phyloP scores from a whole-genome alignment of 106 monocot species.

The Hemerocallis citrina region DNA sequence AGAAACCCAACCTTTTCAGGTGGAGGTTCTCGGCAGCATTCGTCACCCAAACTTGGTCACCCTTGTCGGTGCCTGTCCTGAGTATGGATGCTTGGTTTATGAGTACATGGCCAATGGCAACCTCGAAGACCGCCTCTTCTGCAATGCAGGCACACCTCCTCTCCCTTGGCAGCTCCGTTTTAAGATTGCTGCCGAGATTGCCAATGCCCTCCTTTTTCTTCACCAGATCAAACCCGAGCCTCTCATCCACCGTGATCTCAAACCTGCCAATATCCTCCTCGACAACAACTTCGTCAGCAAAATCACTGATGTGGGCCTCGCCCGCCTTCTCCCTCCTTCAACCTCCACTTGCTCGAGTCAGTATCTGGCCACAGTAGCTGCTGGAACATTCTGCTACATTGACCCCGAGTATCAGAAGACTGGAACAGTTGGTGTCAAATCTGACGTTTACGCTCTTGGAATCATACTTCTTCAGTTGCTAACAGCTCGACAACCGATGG shows the following conservation, averaged over 20 bases:
- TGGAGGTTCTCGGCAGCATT: conserved; percentile 58
- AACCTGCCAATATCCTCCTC: conserved; percentile 60
- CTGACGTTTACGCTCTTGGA: conserved; percentile 56
- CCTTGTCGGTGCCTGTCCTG: conserved; percentile 63
- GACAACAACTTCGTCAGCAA: conserved; percentile 55
- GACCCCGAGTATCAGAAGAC: conserved; percentile 76
- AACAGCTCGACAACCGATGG: conserved; percentile 44
- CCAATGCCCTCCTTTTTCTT: conserved; percentile 47
- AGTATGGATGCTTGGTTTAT: conserved; percentile 61
- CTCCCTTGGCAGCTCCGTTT: conserved; percentile 57
- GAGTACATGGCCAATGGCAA: conserved; percentile 63
- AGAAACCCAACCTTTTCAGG: no score
- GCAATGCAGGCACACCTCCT: conserved; percentile 15
- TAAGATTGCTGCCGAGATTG: conserved; percentile 55
- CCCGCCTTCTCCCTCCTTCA: conserved; percentile 30
- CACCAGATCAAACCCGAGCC: conserved; percentile 68
- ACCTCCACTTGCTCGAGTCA: not conserved
- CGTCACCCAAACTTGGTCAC: conserved; percentile 67
- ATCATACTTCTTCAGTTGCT: conserved; percentile 56
- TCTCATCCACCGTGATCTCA: conserved; percentile 59
- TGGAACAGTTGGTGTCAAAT: conserved; percentile 49
- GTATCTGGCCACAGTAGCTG: conserved; percentile 45
- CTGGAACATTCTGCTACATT: conserved; percentile 68
- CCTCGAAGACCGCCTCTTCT: conserved; percentile 58
- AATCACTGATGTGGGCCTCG: conserved; percentile 59